A percentile compares a stretch with the other conserved stretches of the same genome.
phyloP scores from a whole-genome alignment of 2,329 filamentous ascomycete genomes.

The Clarireedia paspali region DNA sequence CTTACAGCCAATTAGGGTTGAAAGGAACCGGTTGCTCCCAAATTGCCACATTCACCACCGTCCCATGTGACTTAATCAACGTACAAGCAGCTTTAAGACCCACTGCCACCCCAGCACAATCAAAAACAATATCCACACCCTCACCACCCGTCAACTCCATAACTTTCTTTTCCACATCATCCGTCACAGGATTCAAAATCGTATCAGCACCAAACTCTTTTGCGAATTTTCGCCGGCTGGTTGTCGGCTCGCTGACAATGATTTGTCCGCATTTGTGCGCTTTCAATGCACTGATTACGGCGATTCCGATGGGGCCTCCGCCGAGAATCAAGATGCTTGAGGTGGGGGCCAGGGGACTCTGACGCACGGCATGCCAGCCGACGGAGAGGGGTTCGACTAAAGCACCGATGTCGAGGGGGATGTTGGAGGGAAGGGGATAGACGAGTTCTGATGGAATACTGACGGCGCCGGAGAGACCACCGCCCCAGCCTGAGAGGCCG shows the following conservation, averaged over 20 bases:
- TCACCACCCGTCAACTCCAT: slow-evolving; percentile 39
- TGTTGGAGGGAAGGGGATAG: slow-evolving; percentile 42
- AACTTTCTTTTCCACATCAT: slow-evolving; percentile 40
- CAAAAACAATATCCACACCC: slow-evolving; percentile 52
- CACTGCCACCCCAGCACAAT: slow-evolving; percentile 52
- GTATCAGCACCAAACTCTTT: slow-evolving; percentile 47
- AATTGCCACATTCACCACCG: slow-evolving; percentile 57
- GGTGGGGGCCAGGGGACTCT: slow-evolving; percentile 38
- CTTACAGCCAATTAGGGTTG: slow-evolving; percentile 40
- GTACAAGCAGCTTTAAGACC: slow-evolving; percentile 37
- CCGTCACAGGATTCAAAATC: slow-evolving; percentile 43
- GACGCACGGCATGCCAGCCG: slow-evolving; percentile 54
- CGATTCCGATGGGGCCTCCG: slow-evolving; percentile 55
- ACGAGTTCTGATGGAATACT: slow-evolving; percentile 42
- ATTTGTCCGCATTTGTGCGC: slow-evolving; percentile 45
- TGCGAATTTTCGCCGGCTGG: slow-evolving; percentile 42
- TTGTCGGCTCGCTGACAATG: slow-evolving; percentile 49
- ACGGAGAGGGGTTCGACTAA: slow-evolving; percentile 57
- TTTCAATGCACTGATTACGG: slow-evolving; percentile 49
- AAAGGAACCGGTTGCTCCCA: slow-evolving; percentile 51
- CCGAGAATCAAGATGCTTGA: slow-evolving; percentile 49
- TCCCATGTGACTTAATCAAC: slow-evolving; percentile 44
- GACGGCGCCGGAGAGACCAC: slow-evolving; percentile 47
- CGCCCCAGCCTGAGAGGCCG: slow-evolving; percentile 38
- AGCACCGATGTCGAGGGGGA: slow-evolving; percentile 46